A percentile compares a stretch with the other conserved stretches of the same genome.
phyloP scores from a whole-genome alignment of 2,329 filamentous ascomycete species.

The Penicillium frequentans region DNA sequence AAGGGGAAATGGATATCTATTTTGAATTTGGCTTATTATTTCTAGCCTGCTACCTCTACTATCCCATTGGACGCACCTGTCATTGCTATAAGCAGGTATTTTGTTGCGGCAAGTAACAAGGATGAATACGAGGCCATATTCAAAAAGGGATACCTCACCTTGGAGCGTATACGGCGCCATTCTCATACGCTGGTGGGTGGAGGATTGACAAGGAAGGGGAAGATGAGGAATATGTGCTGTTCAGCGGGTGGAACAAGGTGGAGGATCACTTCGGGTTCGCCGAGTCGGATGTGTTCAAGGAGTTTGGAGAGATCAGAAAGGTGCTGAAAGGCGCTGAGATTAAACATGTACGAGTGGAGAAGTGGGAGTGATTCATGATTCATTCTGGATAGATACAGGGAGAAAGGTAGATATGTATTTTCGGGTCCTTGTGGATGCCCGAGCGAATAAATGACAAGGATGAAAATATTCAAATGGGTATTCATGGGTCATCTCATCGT shows the following conservation, averaged over 20 bases:
- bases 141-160: conserved; percentile 25
- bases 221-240: conserved; percentile 45
- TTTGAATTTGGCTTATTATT: background rate
- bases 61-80: conserved; percentile 32
- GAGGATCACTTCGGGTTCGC: conserved; percentile 38
- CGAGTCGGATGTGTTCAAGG: conserved; percentile 31
- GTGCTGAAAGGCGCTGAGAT: conserved; percentile 27
- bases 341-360: conserved; percentile 23
- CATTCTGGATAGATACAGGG: conserved; percentile 1
- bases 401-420: background rate
- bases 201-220: conserved; percentile 37
- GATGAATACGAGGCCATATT: conserved; percentile 30
- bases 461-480: conserved; percentile 23
- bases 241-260: conserved; percentile 40
- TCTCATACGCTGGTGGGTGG: conserved; percentile 38
- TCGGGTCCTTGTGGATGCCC: background rate
- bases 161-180: conserved; percentile 27
- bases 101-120: conserved; percentile 23
- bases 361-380: conserved; percentile 12
- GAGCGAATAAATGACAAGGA: conserved; percentile 7
- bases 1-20: no score
- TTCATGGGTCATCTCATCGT: conserved; percentile 19
- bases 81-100: conserved; percentile 36
- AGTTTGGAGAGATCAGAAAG: conserved; percentile 24
- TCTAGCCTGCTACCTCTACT: conserved; percentile 4